Evolutionary conservation across 225 moss, liverwort and hornwort genomes (phyloP), one percentile per base, ranked within the genome.

Genomic region (Physcomitrellopsis africana): DNA sequence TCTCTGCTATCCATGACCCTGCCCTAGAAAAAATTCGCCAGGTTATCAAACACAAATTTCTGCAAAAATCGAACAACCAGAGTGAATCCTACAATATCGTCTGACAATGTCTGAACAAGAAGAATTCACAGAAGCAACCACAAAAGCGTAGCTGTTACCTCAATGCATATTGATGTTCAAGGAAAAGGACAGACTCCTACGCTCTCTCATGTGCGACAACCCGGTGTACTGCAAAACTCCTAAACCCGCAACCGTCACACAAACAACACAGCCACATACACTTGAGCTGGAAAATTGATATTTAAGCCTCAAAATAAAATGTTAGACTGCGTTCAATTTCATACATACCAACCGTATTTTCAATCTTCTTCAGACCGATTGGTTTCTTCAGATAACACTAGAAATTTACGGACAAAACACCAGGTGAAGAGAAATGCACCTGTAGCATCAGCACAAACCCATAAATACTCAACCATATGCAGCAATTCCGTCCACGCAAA

Each of bases 1-100:
- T 71, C 71, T 7, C 47, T n/a, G 24, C 71, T 27, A 47, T 47
- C 27, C 60, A 70, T 71, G 47, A 17, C 11, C 59, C 27, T 59
- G 59, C 58, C 70, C 20, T 44, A 16, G 44, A 46, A 57, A 45
- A n/a, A 12, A 46, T 17, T 58, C 32, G 32, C 32, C 32, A 60
- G n/a, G 1, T 11, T 3, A 3, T 71, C 47, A 59, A 60, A 12
- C 2, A 47, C 46, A 26, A 47, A 15, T 16, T 55, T 55, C 15
- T 54, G 7, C n/a, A 54, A 54, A 19, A 8, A 1, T n/a, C 5
- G 19, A 19, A 54, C 9, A 10, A 57, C 32, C 32, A 37, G 32
- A 37, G 32, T 37, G 32, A 43, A 23, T 53, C 49, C 67, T 26
- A 26, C 10, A 67, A 67, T n/a, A 17, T 16, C 27, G 26, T 49